Conservation (phyloP, 2,329 filamentous ascomycete genomes). For the Penicillium concentricum region DNA sequence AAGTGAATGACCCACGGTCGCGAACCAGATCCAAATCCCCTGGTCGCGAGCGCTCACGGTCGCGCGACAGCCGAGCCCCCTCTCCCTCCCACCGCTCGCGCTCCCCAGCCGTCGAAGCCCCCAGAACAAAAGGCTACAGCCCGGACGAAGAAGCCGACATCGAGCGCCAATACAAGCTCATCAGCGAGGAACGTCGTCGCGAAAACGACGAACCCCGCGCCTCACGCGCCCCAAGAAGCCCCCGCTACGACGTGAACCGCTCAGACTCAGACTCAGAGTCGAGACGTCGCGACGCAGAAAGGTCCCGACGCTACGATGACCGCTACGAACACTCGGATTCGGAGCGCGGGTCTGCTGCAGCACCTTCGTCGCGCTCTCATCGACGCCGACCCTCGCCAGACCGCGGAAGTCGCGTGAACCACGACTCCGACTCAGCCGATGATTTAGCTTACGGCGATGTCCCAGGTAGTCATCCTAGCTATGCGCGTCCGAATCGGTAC, state of each 20-base stretch:
- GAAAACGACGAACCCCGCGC: conserved; percentile 4
- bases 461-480: conserved; percentile 33
- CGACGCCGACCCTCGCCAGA: conserved; percentile 24
- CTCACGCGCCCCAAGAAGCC: conserved; percentile 16
- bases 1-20: conserved; percentile 42
- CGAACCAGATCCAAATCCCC: conserved; percentile 48
- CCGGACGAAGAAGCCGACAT: conserved; percentile 22
- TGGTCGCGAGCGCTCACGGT: conserved; percentile 44
- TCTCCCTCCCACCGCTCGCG: conserved; percentile 30
- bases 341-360: conserved; percentile 16
- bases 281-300: conserved; percentile 5
- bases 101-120: conserved; percentile 22
- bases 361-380: conserved; percentile 14
- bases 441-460: conserved; percentile 42
- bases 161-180: conserved; percentile 22
- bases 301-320: conserved; percentile 20
- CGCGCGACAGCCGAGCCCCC: conserved; percentile 41
- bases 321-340: conserved; percentile 28
- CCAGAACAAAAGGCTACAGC: conserved; percentile 11
- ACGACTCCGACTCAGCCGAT: conserved; percentile 30
- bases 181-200: conserved; percentile 15
- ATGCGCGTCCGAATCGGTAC: conserved; percentile 32
- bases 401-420: conserved; percentile 18
- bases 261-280: conserved; percentile 25
- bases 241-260: conserved; percentile 21